These are phyloP conservation scores for Ascobolus immersus DNA, from an alignment of 495 filamentous ascomycete genomes.

Conservation along the genomic window DNA sequence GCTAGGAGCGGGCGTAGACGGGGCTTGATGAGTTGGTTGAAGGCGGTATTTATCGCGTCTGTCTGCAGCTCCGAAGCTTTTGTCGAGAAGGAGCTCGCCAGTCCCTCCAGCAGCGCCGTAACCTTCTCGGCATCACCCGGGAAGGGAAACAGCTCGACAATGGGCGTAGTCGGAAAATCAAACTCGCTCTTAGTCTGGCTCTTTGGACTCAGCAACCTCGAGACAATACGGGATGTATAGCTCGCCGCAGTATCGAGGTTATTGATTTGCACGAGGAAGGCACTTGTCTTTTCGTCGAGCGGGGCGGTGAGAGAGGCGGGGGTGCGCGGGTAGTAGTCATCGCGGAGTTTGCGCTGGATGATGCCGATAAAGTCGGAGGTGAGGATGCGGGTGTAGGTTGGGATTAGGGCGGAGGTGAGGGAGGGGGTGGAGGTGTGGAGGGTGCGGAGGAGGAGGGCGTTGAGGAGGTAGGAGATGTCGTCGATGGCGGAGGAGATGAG, in stretches of 20 bases:
- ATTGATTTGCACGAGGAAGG: constrained; percentile 81
- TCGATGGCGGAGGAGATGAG: constrained; percentile 90
- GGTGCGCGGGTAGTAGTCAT: constrained; percentile 67
- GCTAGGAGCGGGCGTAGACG: constrained; percentile 62
- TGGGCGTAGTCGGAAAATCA: constrained; percentile 9
- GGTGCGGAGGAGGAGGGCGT: constrained; percentile 63
- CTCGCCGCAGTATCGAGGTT: constrained; percentile 76
- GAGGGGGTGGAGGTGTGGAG: constrained; percentile 58
- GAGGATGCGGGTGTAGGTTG: constrained; percentile 60
- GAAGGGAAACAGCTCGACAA: constrained; percentile 49
- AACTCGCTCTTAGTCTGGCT: constrained; percentile 12
- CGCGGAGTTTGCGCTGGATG: constrained; percentile 91
- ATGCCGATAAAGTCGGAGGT: constrained; percentile 85
- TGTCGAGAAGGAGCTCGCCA: constrained; percentile 42
- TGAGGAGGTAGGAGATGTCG: constrained; percentile 98
- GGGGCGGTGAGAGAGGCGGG: constrained; percentile 48
- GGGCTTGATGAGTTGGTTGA: constrained; percentile 66
- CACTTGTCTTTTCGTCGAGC: constrained; percentile 56
- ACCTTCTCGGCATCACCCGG: constrained; percentile 45
- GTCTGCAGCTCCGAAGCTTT: constrained; percentile 59
- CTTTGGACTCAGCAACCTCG: constrained; percentile 8
- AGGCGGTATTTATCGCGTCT: constrained; percentile 60
- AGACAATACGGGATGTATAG: constrained; percentile 65
- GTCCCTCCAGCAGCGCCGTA: constrained; percentile 33
- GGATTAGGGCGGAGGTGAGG: constrained; percentile 50